Evolutionary conservation across 2,329 filamentous ascomycete species (phyloP).

Genomic region (Plenodomus tracheiphilus): DNA sequence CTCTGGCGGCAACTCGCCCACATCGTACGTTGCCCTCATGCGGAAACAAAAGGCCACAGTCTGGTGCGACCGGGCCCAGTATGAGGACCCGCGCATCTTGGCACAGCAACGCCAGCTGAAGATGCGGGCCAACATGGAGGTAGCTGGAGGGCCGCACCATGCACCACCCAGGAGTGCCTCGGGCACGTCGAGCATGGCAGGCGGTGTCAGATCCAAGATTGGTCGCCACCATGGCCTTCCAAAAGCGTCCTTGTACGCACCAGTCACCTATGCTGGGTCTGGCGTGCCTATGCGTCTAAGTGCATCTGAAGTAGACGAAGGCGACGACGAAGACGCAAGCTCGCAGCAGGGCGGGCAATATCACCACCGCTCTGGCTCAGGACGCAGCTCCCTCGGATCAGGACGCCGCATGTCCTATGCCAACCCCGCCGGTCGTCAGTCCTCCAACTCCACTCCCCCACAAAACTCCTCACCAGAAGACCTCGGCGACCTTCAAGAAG

Average conservation of each 20-base stretch:
- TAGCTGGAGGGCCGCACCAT: conserved; percentile 63
- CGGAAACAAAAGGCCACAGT: conserved; percentile 97
- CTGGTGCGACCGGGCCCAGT: conserved; percentile 94
- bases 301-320: conserved; percentile 92
- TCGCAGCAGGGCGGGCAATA: conserved; percentile 45
- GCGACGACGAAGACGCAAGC: conserved; percentile 72
- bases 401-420: conserved; percentile 44
- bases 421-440: conserved; percentile 51
- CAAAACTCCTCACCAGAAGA: conserved; percentile 45
- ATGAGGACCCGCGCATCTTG: conserved; percentile 81
- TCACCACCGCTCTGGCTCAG: conserved; percentile 74
- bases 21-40: conserved; percentile 93
- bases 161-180: conserved; percentile 44
- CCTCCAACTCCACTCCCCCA: conserved; percentile 59
- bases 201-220: conserved; percentile 77
- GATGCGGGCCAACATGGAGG: conserved; percentile 80
- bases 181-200: conserved; percentile 41
- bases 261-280: conserved; percentile 72
- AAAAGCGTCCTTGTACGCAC: conserved; percentile 76
- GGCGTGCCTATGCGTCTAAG: conserved; percentile 90
- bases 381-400: conserved; percentile 65
- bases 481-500: conserved; percentile 46
- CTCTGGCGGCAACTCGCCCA: conserved; percentile 64
- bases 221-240: conserved; percentile 77
- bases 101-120: conserved; percentile 87